Base-by-base conservation (phyloP, 78 protist species). In the Isochrysis galbana region DNA sequence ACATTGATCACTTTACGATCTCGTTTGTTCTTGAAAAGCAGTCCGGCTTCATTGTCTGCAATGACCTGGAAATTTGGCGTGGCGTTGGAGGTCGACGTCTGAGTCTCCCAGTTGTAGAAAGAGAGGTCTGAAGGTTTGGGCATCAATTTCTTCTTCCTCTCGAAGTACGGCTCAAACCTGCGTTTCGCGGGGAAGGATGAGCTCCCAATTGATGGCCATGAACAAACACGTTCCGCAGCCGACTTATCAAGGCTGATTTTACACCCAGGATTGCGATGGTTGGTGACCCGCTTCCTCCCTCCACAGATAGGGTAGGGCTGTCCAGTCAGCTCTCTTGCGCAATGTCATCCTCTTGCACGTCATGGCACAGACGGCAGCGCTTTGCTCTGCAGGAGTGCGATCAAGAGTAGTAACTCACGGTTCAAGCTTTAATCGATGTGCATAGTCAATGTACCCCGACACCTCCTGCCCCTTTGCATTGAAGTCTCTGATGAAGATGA, bases 21-120 rank as follows among this genome's bases (percentile, higher is more conserved):
- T 19, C 98, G 92, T 94, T 97, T 97, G 95, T 96, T 97, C 94
- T 98, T 98, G 92, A 98, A 97, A 46, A 94, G 90, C 25, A 98
- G 94, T 26, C 99, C 98, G 1, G 82, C 74, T 77, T 93, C 97
- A 80, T 89, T 93, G 87, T 96, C 97, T 0, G 97, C 95, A 39
- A 96, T 90, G 34, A 97, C 98, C 91, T 96, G 97, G 84, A 95
- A 96, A 90, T 95, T 96, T 4, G 96, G 47, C 5, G 95, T 82
- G 45, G 78, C 14, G 84, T 94, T 94, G n/a, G 94, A 89, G 17
- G 91, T 55, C 39, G 90, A n/a, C 36, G 94, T 90, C 45, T 95
- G 96, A 29, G 98, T 98, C 91, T 95, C 97, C 98, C 98, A 98
- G 97, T 98, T 98, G 96, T 96, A 98, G 93, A 87, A 98, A 78